Percentiles rank a stretch among this genome's conserved stretches.
phyloP scores from a whole-genome alignment of 768 basidiomycete species.

The Agaricus blazei region DNA sequence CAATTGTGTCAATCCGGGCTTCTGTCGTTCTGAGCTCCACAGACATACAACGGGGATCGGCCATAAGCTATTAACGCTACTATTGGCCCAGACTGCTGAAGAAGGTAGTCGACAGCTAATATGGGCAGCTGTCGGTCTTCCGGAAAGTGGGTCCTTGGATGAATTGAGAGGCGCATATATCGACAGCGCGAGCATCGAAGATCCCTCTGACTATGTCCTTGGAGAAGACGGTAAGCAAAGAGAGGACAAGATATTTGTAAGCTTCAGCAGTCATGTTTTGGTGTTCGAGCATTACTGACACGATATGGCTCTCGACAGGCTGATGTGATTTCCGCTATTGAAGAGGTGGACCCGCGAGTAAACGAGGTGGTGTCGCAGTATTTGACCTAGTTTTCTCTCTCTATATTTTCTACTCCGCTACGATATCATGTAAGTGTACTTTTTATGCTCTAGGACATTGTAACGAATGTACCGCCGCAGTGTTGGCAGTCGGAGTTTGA shows the following conservation, averaged over 20 bases:
- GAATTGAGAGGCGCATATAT: slow-evolving; percentile 25
- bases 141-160: background rate
- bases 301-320: too few relatives aligned
- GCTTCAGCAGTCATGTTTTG: background rate
- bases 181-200: slow-evolving; percentile 16
- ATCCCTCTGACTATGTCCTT: slow-evolving; percentile 25
- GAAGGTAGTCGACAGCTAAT: slow-evolving; percentile 30
- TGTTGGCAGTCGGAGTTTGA: too few relatives aligned
- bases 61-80: background rate
- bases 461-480: too few relatives aligned
- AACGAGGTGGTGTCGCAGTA: too few relatives aligned
- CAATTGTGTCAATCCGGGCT: slow-evolving; percentile 38
- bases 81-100: slow-evolving; percentile 33
- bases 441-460: too few relatives aligned
- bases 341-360: too few relatives aligned
- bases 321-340: too few relatives aligned
- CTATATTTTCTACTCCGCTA: too few relatives aligned
- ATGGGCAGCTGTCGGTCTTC: slow-evolving; percentile 24
- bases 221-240: slow-evolving; percentile 20
- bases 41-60: background rate
- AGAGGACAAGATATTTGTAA: slow-evolving; percentile 21
- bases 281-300: too few relatives aligned
- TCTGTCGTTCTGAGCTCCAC: slow-evolving; percentile 31
- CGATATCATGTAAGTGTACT: too few relatives aligned
- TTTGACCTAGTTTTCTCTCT: too few relatives aligned